Evolutionary conservation across 2,329 filamentous ascomycete species (phyloP).

Genomic region (Diaporthe sp.): DNA sequence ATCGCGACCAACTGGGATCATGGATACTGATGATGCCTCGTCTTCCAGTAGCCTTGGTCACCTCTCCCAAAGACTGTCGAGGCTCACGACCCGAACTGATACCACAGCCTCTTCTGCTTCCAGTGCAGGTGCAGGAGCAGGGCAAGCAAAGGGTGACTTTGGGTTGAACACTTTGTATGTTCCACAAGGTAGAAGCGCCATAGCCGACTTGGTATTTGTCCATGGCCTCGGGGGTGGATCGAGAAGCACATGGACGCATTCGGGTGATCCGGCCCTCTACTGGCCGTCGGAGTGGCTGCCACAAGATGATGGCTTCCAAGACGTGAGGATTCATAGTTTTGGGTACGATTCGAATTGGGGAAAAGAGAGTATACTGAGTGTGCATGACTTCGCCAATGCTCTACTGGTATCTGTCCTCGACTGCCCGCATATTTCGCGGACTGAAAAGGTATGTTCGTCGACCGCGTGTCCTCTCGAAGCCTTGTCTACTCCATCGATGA

Average conservation of each 20-base stretch:
- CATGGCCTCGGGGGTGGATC: background rate
- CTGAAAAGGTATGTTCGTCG: background rate
- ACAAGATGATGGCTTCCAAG: background rate
- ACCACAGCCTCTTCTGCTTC: background rate
- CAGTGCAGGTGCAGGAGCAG: background rate
- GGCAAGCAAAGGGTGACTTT: background rate
- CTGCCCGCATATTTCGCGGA: background rate
- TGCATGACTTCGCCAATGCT: background rate
- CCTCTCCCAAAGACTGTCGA: background rate
- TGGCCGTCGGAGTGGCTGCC: background rate
- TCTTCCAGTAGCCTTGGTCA: background rate
- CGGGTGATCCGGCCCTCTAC: background rate
- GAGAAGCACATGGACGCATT: background rate
- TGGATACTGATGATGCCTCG: background rate
- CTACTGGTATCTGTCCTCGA: background rate
- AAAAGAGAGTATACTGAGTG: background rate
- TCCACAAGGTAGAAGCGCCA: background rate
- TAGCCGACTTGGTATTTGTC: background rate
- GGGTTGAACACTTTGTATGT: background rate
- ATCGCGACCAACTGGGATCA: background rate
- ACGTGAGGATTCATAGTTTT: background rate
- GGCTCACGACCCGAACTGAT: background rate
- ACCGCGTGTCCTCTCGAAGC: background rate
- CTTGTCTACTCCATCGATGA: background rate
- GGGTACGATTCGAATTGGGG: background rate